Evolutionary conservation across 2,329 filamentous ascomycete genomes (phyloP).

Genomic region (Phaeosphaeriaceae sp.): DNA sequence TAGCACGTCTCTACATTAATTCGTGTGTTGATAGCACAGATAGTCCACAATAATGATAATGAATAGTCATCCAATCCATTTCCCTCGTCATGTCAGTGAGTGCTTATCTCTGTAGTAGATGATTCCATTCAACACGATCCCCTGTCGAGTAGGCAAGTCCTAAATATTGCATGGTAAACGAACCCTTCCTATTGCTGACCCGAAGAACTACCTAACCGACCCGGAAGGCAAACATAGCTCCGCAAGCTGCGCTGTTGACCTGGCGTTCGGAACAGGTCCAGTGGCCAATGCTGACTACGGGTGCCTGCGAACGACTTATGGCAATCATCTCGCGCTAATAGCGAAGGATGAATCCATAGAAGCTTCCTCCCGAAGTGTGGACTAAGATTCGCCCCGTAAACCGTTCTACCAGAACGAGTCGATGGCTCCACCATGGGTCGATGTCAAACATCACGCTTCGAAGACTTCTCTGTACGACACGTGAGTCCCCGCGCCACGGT

Average conservation of each 20-base stretch:
- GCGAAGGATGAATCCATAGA: neutral
- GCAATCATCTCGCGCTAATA: neutral
- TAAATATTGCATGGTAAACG: too few relatives aligned
- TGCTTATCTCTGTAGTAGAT: too few relatives aligned
- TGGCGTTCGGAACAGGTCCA: neutral
- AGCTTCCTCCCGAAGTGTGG: neutral
- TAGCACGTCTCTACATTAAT: neutral
- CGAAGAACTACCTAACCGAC: too few relatives aligned
- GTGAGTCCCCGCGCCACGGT: neutral
- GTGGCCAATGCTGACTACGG: neutral
- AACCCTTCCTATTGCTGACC: too few relatives aligned
- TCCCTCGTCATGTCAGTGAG: too few relatives aligned
- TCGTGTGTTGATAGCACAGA: neutral
- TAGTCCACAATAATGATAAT: conserved; percentile 6
- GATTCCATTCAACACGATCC: too few relatives aligned
- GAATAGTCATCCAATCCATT: neutral
- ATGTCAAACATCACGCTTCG: neutral
- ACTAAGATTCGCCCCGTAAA: too few relatives aligned
- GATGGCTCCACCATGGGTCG: neutral
- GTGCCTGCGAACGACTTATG: neutral
- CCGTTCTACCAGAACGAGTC: neutral
- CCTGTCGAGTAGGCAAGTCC: too few relatives aligned
- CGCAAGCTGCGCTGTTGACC: neutral
- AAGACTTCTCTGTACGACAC: neutral
- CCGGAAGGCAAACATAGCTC: too few relatives aligned